These are phyloP conservation scores for Ascobolus immersus DNA, from an alignment of 495 filamentous ascomycete genomes.

Conservation along the genomic window DNA sequence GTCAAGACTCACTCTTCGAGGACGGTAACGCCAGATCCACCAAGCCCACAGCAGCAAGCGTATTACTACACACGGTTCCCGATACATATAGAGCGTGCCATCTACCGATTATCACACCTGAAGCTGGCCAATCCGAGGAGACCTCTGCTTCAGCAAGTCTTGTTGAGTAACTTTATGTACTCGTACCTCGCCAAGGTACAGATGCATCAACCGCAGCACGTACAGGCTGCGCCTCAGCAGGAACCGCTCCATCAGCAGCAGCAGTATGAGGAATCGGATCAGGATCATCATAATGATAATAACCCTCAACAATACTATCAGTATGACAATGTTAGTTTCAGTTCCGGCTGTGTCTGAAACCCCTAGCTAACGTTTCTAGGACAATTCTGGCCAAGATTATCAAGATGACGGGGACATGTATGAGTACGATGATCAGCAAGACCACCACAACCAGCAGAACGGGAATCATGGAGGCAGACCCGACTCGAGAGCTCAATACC, in stretches of 20 bases:
- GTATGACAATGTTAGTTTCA: constrained; percentile 10
- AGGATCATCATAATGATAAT: constrained; percentile 19
- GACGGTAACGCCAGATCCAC: no score
- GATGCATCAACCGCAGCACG: constrained; percentile 81
- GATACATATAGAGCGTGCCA: constrained; percentile 85
- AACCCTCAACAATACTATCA: constrained; percentile 31
- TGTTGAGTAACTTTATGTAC: constrained; percentile 99
- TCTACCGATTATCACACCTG: constrained; percentile 96
- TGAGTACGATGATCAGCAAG: constrained; percentile 29
- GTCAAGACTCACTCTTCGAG: constrained; percentile 47
- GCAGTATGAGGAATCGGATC: constrained; percentile 22
- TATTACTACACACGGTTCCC: constrained; percentile 89
- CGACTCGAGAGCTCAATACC: constrained; percentile 25
- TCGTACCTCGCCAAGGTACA: constrained; percentile 96
- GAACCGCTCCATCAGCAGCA: constrained; percentile 34
- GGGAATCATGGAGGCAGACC: constrained; percentile 26
- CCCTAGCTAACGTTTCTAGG: constrained; percentile 10
- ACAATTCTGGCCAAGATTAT: constrained; percentile 24
- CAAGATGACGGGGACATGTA: constrained; percentile 34
- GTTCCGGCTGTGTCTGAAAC: neutral
- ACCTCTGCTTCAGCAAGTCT: constrained; percentile 77
- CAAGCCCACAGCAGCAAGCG: constrained; percentile 39
- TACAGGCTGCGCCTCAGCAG: constrained; percentile 40
- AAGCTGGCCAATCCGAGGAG: constrained; percentile 92
- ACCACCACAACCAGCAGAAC: no score